phyloP scores from a whole-genome alignment of 1,284 basidiomycete species.

The Pseudozyma tsukubaensis region DNA sequence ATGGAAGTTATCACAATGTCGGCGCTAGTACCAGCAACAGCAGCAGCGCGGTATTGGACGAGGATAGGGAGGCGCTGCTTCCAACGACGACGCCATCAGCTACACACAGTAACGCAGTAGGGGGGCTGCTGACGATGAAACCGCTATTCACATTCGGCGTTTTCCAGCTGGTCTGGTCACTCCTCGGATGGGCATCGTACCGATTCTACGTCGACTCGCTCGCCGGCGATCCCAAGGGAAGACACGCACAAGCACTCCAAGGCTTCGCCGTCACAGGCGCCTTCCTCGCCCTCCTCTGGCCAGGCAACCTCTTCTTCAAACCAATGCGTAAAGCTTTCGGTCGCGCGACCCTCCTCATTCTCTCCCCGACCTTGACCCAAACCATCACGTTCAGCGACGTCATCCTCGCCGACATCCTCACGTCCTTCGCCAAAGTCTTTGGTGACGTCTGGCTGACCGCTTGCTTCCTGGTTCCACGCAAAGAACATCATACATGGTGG shows the following conservation, averaged over 20 bases:
- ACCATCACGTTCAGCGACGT: constrained; percentile 89
- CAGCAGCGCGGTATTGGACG: no score
- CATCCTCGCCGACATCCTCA: constrained; percentile 92
- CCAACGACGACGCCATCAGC: constrained; percentile 12
- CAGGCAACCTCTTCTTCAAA: constrained; percentile 55
- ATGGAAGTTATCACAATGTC: constrained; percentile 32
- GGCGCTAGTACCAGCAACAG: not conserved
- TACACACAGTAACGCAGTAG: not conserved
- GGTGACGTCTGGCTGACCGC: constrained; percentile 91
- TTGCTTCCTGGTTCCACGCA: constrained; percentile 77
- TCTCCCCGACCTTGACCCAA: constrained; percentile 75
- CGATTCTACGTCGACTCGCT: constrained; percentile 54
- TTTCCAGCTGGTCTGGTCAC: constrained; percentile 44
- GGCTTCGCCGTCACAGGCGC: constrained; percentile 52
- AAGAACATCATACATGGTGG: constrained; percentile 63
- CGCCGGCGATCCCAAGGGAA: constrained; percentile 48
- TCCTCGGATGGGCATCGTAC: constrained; percentile 60
- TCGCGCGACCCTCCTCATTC: constrained; percentile 75
- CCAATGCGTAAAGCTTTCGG: constrained; percentile 47
- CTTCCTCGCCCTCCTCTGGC: constrained; percentile 45
- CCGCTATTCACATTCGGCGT: constrained; percentile 44
- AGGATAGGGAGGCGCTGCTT: not conserved
- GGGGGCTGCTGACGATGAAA: constrained; percentile 3
- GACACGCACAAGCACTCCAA: constrained; percentile 63
- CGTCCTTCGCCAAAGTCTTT: constrained; percentile 94